Conservation (phyloP, 106 monocot species). For the Phalaenopsis aphrodite region DNA sequence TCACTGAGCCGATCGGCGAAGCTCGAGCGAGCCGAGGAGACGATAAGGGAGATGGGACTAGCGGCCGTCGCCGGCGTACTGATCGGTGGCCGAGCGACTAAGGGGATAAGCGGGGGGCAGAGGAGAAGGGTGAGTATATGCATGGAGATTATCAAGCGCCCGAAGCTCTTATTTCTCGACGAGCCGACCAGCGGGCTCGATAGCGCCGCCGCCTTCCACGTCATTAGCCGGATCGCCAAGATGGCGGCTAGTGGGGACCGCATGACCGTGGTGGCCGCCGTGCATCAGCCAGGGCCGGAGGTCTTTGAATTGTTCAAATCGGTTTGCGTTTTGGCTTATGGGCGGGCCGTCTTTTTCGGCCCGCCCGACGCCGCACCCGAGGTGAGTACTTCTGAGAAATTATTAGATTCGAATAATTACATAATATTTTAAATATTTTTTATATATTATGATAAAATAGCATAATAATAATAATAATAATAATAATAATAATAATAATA, state of each 20-base stretch:
- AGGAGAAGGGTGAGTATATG: constrained; percentile 43
- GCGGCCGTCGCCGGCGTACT: constrained; percentile 5
- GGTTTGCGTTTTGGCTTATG: constrained; percentile 14
- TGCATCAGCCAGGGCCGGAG: constrained; percentile 17
- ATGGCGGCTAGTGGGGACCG: constrained; percentile 4
- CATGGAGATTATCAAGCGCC: constrained; percentile 26
- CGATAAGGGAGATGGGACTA: constrained; percentile 19
- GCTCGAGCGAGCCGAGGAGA: constrained; percentile 4
- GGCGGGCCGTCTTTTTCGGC: constrained; percentile 17
- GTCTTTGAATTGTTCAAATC: constrained; percentile 10
- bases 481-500: too few relatives aligned
- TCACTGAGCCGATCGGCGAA: constrained; percentile 5
- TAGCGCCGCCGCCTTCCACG: constrained; percentile 34
- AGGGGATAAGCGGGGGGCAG: constrained; percentile 35
- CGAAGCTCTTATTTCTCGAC: constrained; percentile 30
- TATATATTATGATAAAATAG: too few relatives aligned
- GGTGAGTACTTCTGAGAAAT: not conserved
- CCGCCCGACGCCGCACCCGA: not conserved
- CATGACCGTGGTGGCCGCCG: constrained; percentile 16
- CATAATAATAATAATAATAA: too few relatives aligned
- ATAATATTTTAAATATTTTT: too few relatives aligned
- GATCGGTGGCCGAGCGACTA: not conserved
- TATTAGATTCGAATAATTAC: too few relatives aligned
- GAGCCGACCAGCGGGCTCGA: constrained; percentile 45
- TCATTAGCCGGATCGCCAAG: constrained; percentile 9